Evolutionary conservation across 805 yeast species (phyloP), one percentile per base, ranked within the genome.

Genomic region (Spathaspora boniae): DNA sequence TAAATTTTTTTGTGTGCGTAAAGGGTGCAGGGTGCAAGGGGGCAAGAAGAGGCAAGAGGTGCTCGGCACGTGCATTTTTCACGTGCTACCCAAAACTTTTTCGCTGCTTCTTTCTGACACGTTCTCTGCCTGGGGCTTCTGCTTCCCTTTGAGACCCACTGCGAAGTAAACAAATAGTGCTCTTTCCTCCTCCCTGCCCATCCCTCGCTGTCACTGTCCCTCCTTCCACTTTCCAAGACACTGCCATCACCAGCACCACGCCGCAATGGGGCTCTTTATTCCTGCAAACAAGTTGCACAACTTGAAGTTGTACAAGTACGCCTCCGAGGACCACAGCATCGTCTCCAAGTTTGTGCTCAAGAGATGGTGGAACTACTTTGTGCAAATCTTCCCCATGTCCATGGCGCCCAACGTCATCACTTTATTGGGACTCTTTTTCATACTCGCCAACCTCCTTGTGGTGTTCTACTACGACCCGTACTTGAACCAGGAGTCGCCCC

Each of bases 401-500:
- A 78, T 91, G 82, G 97, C 97, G 3, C 98, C 98, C 6, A 91
- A 91, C 57, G 78, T 85, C 53, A 82, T 89, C 36, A 91, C 98
- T 1, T 62, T 91, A 19, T 62, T 75, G 9, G 98, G 98, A 0
- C 71, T 91, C 42, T 50, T 70, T 17, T 91, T 88, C 55, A 76
- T 89, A 28, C 48, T 85, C 9, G 52, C 73, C 30, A 84, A 88
- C 50, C 65, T 85, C 39, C 34, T 71, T 5, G 66, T 83, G 5
- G 86, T 83, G 16, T 71, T 87, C 44, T 79, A 76, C 52, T 80
- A 69, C 45, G 93, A 88, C 54, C 95, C 95, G 3, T 62, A 70
- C 37, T 69, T 86, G 40, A 59, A 76, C 31, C 53, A 51, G n/a
- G 68, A 65, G 3, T 68, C 74, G 9, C 96, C 98, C 5, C 57